A percentile compares a stretch with the other conserved stretches of the same genome.
These are phyloP conservation scores for Talaromyces trachyspermus DNA, from an alignment of 495 filamentous ascomycete genomes.

Conservation along the genomic window DNA sequence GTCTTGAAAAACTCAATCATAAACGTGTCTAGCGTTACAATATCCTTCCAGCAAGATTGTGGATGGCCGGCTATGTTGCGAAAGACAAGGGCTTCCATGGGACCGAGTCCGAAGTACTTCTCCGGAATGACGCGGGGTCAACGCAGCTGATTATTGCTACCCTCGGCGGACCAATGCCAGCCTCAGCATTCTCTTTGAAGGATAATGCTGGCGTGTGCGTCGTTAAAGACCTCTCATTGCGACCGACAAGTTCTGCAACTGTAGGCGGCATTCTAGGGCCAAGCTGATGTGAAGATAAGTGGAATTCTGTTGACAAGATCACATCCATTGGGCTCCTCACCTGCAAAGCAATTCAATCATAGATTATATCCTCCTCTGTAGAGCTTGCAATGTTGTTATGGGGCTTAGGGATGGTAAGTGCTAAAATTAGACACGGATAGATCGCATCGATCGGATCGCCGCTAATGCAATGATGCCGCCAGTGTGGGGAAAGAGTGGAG, in stretches of 20 bases:
- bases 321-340: too few relatives aligned
- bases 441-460: too few relatives aligned
- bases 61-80: constrained; percentile 1
- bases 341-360: too few relatives aligned
- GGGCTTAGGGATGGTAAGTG: too few relatives aligned
- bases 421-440: too few relatives aligned
- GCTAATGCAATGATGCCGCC: too few relatives aligned
- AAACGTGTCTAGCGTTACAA: not conserved
- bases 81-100: constrained; percentile 2
- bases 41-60: not conserved
- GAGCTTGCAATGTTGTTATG: too few relatives aligned
- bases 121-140: not conserved
- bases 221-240: not conserved
- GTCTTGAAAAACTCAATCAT: not conserved
- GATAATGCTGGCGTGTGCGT: not conserved
- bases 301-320: too few relatives aligned
- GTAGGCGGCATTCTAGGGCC: too few relatives aligned
- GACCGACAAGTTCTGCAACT: not conserved
- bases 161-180: not conserved
- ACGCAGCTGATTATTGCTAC: not conserved
- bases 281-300: too few relatives aligned
- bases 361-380: too few relatives aligned
- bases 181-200: not conserved
- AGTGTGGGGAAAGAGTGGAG: too few relatives aligned
- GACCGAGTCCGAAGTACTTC: not conserved